Evolutionary conservation across 2,329 filamentous ascomycete species (phyloP).

Genomic region (Tolypocladium amazonense): DNA sequence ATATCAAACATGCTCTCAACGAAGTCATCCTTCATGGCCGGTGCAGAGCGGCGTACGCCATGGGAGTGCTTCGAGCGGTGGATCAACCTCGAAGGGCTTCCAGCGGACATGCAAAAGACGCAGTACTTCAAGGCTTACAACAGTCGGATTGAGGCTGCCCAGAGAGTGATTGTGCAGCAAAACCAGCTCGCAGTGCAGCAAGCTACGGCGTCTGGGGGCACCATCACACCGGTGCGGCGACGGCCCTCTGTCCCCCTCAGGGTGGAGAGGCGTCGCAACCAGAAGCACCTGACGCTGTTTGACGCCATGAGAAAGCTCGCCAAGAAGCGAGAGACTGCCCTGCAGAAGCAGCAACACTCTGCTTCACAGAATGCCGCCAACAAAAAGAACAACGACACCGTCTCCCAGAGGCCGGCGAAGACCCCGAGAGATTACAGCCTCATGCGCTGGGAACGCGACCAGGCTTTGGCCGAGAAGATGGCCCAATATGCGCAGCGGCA

Average conservation of each 20-base stretch:
- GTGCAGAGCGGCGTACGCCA: conserved; percentile 79
- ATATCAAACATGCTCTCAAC: conserved; percentile 73
- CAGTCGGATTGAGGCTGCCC: conserved; percentile 47
- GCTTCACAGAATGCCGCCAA: conserved; percentile 64
- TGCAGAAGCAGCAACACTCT: conserved; percentile 86
- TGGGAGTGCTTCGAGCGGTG: conserved; percentile 99
- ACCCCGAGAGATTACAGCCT: conserved; percentile 88
- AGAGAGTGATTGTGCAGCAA: conserved; percentile 41
- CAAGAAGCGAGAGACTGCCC: conserved; percentile 79
- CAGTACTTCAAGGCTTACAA: conserved; percentile 79
- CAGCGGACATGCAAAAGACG: conserved; percentile 88
- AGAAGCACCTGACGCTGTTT: conserved; percentile 78
- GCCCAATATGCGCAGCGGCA: conserved; percentile 47
- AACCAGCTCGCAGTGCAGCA: conserved; percentile 42
- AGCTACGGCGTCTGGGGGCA: conserved; percentile 28
- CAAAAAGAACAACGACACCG: conserved; percentile 66
- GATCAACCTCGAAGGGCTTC: conserved; percentile 83
- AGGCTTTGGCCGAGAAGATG: conserved; percentile 52
- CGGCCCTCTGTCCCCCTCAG: conserved; percentile 69
- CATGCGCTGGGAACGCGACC: conserved; percentile 77
- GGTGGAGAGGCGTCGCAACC: conserved; percentile 78
- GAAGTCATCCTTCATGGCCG: conserved; percentile 69
- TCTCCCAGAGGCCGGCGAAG: conserved; percentile 44
- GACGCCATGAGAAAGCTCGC: conserved; percentile 93
- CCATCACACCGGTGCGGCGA: conserved; percentile 37